phyloP scores from a whole-genome alignment of 768 basidiomycete species.

The Boletus reticuloceps region DNA sequence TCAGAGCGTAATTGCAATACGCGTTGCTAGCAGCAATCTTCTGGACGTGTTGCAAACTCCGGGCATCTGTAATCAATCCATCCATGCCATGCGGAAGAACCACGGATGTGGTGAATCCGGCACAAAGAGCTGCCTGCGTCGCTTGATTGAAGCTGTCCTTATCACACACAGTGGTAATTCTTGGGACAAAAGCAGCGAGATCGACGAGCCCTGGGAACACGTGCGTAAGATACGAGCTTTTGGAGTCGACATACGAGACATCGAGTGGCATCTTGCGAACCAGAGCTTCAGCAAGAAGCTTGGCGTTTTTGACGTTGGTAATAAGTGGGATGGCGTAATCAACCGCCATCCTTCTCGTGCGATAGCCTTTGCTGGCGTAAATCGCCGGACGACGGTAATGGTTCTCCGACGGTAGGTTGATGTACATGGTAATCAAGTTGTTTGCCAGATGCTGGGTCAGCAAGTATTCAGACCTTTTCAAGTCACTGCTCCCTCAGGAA shows the following conservation, averaged over 20 bases:
- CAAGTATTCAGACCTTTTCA: slow-evolving; percentile 96
- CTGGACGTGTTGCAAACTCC: too few relatives aligned
- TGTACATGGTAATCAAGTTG: slow-evolving; percentile 98
- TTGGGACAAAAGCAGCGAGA: slow-evolving; percentile 82
- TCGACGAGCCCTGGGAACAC: slow-evolving; percentile 92
- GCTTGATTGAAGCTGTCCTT: slow-evolving; percentile 58
- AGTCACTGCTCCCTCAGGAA: slow-evolving; percentile 71
- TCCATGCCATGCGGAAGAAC: slow-evolving; percentile 77
- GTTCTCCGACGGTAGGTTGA: slow-evolving; percentile 98
- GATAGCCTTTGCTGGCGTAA: slow-evolving; percentile 96
- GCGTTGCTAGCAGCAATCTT: too few relatives aligned
- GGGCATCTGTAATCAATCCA: too few relatives aligned
- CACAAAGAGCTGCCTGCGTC: slow-evolving; percentile 80
- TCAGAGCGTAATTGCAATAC: too few relatives aligned
- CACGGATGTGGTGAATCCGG: slow-evolving; percentile 86
- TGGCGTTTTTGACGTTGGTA: slow-evolving; percentile 98
- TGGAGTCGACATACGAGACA: slow-evolving; percentile 87
- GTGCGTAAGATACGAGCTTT: slow-evolving; percentile 88
- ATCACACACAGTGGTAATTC: slow-evolving; percentile 47
- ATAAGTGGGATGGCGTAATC: slow-evolving; percentile 97
- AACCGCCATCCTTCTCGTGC: slow-evolving; percentile 96
- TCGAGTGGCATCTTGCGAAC: slow-evolving; percentile 88
- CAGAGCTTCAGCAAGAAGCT: slow-evolving; percentile 90
- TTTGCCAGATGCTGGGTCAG: slow-evolving; percentile 95
- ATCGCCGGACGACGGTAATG: slow-evolving; percentile 95